phyloP scores from a whole-genome alignment of 352 stramenopile genomes.

The Globisporangium rhizosaccharum region DNA sequence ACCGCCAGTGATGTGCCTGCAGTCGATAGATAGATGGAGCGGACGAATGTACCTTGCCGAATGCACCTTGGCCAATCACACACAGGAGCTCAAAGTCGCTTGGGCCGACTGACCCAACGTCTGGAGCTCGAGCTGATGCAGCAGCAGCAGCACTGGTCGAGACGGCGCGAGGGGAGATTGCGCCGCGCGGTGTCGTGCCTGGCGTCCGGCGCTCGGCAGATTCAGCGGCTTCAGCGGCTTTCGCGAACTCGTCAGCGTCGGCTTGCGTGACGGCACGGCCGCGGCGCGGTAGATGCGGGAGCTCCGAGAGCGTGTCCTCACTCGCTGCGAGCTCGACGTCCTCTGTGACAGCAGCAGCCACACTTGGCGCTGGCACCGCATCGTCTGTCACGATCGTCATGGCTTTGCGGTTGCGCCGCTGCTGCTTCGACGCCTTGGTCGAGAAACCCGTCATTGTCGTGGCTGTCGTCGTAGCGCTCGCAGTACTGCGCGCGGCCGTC shows the following conservation, averaged over 20 bases:
- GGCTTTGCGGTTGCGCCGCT: background rate
- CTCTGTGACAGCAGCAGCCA: slow-evolving; percentile 1
- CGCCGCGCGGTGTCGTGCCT: slow-evolving; percentile 9
- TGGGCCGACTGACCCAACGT: slow-evolving; percentile 31
- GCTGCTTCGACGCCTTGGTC: too few relatives aligned
- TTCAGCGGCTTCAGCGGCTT: slow-evolving; percentile 30
- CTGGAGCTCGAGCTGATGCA: background rate
- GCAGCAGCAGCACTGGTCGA: background rate
- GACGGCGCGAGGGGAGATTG: slow-evolving; percentile 9
- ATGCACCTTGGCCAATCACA: slow-evolving; percentile 80
- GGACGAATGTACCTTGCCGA: slow-evolving; percentile 46
- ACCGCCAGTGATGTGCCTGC: background rate
- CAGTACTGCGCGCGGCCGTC: too few relatives aligned
- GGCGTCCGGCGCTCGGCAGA: background rate
- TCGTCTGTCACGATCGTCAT: background rate
- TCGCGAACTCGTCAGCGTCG: slow-evolving; percentile 64
- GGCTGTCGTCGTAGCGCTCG: too few relatives aligned
- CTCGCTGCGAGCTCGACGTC: background rate
- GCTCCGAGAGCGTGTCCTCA: slow-evolving; percentile 8
- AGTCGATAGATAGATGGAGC: background rate
- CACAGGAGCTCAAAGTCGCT: slow-evolving; percentile 79
- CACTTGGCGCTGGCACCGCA: background rate
- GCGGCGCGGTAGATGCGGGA: slow-evolving; percentile 11
- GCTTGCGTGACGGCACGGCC: slow-evolving; percentile 36
- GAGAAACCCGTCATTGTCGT: too few relatives aligned